Base-by-base conservation (phyloP, 306 rosid genomes). In the Quercus parvula region DNA sequence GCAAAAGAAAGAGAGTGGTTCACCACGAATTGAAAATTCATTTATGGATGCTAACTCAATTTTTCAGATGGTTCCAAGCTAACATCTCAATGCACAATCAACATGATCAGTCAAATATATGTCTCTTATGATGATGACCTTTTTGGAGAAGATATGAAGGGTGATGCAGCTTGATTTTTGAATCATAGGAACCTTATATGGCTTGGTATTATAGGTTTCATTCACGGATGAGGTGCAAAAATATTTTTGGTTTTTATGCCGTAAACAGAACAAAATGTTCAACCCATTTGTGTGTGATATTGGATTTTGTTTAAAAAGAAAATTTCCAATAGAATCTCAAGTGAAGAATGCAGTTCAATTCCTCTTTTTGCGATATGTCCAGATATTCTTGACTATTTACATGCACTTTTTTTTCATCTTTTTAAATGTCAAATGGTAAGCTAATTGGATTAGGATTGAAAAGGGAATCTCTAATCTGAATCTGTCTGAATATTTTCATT, bases 71-170 rank as follows among this genome's bases (percentile, higher is more conserved):
- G 35, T 66, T 18, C 78, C 33, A 63, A 74, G 2, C 52, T 33
- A 20, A 62, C 63, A 58, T 38, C 80, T 5, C 66, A 70, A 12
- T 24, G 84, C 89, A 84, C 71, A 78, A 86, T 81, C 83, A 57
- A 81, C 80, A 22, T 15, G 81, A 80, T 75, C 85, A 63, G 75
- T 61, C 88, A 56, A 77, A 41, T 81, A 52, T 96, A 94, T 28
- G 92, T 90, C 75, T 89, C 96, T 14, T 92, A 94, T 76, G 98
- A 89, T 52, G 97, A 94, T 74, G 92, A 86, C 35, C 84, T 94
- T 59, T 93, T 94, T 25, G 86, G 84, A 73, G 85, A 73, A 75
- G 83, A 9, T 61, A 72, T 70, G 24, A 78, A 73, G 63, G 82
- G 83, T 67, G 82, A 75, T 79, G 79, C 87, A 69, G 62, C 72